Percentiles rank a stretch among this genome's conserved stretches.
Evolutionary conservation across 169 alveolate species (phyloP).

Genomic region (Plasmodium knowlesi): DNA sequence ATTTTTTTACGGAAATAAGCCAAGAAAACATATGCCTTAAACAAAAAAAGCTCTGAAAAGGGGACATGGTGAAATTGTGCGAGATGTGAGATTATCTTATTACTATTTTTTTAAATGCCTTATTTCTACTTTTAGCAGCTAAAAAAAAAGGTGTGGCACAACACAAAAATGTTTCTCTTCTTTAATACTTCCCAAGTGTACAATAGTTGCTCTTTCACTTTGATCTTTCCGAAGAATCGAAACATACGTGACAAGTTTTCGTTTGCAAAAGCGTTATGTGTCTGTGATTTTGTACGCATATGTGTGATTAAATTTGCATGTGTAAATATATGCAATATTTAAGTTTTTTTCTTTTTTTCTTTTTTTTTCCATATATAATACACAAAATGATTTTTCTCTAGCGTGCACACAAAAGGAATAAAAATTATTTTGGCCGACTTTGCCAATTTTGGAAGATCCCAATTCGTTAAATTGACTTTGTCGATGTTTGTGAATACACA

Average conservation of each 20-base stretch:
- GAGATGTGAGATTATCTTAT: background rate
- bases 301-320: background rate
- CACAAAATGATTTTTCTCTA: conserved; percentile 8
- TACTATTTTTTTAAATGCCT: background rate
- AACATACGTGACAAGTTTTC: background rate
- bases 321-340: background rate
- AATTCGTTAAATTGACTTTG: background rate
- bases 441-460: background rate
- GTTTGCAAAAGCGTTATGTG: background rate
- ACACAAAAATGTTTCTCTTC: background rate
- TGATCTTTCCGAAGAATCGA: background rate
- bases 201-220: background rate
- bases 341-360: background rate
- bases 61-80: background rate
- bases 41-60: background rate
- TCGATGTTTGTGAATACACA: background rate
- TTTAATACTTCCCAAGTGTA: background rate
- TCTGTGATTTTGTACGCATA: conserved; percentile 7
- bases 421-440: background rate
- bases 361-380: background rate
- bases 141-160: background rate
- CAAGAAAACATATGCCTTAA: background rate
- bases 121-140: background rate
- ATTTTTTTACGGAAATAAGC: conserved; percentile 1
- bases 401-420: conserved; percentile 3